phyloP scores from a whole-genome alignment of 345 rosid genomes.

The Pistacia integerrima region DNA sequence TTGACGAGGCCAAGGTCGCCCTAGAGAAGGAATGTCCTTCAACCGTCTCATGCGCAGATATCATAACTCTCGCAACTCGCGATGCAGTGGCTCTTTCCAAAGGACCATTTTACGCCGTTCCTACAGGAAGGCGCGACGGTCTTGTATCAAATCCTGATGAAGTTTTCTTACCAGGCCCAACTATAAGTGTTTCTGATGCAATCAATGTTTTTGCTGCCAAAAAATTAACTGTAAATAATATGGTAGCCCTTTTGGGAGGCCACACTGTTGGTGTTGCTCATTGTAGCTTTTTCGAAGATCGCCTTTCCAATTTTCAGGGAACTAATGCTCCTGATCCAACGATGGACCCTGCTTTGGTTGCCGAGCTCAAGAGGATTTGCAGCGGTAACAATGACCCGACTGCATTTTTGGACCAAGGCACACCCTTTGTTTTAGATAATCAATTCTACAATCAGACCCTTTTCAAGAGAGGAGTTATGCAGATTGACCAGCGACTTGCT shows the following conservation, averaged over 20 bases:
- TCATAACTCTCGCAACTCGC: conserved; percentile 59
- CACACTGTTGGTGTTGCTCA: conserved; percentile 74
- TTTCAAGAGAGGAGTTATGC: conserved; percentile 51
- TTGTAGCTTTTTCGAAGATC: conserved; percentile 57
- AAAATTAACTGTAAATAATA: conserved; percentile 50
- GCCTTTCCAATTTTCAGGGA: conserved; percentile 49
- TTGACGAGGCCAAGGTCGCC: conserved; percentile 57
- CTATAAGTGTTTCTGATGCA: conserved; percentile 40
- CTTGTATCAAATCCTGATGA: conserved; percentile 40
- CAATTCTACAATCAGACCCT: conserved; percentile 44
- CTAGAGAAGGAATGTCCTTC: conserved; percentile 60
- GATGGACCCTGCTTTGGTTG: conserved; percentile 49
- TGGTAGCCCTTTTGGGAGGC: conserved; percentile 77
- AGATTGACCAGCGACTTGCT: conserved; percentile 64
- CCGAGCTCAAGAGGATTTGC: conserved; percentile 45
- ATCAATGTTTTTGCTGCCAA: conserved; percentile 38
- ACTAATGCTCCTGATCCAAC: conserved; percentile 48
- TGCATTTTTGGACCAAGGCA: conserved; percentile 62
- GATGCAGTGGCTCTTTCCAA: conserved; percentile 59
- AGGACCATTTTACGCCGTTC: conserved; percentile 51
- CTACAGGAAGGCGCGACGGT: conserved; percentile 71
- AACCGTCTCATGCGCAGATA: conserved; percentile 76
- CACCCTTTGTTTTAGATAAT: conserved; percentile 51
- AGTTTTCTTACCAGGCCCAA: conserved; percentile 69
- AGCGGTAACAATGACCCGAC: conserved; percentile 40